Evolutionary conservation across 345 rosid genomes (phyloP).

Genomic region (Eucalyptus marginata): DNA sequence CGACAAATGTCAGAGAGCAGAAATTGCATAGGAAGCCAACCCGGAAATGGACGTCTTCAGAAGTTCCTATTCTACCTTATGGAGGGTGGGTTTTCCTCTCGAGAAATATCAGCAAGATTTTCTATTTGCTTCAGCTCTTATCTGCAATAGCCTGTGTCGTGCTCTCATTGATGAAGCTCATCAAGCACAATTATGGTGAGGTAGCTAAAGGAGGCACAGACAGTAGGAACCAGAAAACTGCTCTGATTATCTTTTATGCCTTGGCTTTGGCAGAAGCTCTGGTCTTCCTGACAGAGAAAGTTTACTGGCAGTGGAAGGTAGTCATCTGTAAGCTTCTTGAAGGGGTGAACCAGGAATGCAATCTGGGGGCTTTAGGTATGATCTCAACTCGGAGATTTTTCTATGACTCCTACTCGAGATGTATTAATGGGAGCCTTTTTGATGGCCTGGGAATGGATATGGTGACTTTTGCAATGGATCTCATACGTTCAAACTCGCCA

Average conservation of each 20-base stretch:
- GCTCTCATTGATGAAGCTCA: too few species aligned
- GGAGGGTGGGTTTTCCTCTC: too few species aligned
- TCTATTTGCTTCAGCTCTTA: too few species aligned
- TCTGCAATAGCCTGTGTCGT: too few species aligned
- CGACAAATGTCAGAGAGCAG: too few species aligned
- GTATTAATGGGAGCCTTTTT: constrained; percentile 65
- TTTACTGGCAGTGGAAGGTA: constrained; percentile 10
- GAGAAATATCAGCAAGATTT: too few species aligned
- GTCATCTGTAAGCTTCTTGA: background rate
- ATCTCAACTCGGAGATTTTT: constrained; percentile 55
- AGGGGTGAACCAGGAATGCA: background rate
- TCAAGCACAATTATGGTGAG: too few species aligned
- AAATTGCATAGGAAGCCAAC: too few species aligned
- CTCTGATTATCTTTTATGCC: background rate
- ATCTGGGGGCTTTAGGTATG: background rate
- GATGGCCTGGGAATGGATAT: constrained; percentile 75
- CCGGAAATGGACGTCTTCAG: too few species aligned
- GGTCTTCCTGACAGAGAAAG: background rate
- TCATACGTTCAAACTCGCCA: constrained; percentile 39
- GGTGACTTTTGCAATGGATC: constrained; percentile 66
- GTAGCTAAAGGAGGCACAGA: too few species aligned
- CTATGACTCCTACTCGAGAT: constrained; percentile 73
- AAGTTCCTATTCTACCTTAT: too few species aligned
- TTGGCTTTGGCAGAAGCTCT: background rate
- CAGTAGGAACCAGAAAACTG: fast-evolving